Evolutionary conservation across 169 alveolate species (phyloP).

Genomic region (Eimeria sp.): DNA sequence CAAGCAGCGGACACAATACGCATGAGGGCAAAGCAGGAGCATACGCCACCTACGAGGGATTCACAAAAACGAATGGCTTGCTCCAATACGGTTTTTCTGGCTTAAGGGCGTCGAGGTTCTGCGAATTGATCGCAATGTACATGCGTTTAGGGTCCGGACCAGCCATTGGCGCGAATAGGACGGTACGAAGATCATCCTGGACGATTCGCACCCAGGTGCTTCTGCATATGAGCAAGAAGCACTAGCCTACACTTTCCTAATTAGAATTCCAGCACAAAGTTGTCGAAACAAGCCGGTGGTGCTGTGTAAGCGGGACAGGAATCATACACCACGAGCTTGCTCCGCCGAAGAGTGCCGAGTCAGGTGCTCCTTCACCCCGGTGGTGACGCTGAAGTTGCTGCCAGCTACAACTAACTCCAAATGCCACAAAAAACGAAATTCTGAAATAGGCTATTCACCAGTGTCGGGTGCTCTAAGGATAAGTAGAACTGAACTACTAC

Average conservation of each 20-base stretch:
- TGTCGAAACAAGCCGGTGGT: not conserved
- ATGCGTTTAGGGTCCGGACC: conserved; percentile 84
- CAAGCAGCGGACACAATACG: not conserved
- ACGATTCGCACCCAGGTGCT: not conserved
- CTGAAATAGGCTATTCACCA: not conserved
- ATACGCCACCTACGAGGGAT: conserved; percentile 64
- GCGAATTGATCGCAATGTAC: conserved; percentile 83
- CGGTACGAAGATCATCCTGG: conserved; percentile 37
- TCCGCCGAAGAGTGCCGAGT: not conserved
- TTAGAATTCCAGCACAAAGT: not conserved
- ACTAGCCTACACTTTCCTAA: not conserved
- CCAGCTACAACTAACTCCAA: not conserved
- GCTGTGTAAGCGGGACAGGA: conserved; percentile 8
- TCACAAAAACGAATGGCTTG: conserved; percentile 76
- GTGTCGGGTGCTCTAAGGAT: not conserved
- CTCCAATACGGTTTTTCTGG: conserved; percentile 81
- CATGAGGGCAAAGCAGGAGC: not conserved
- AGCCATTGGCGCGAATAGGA: conserved; percentile 74
- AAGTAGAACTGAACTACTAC: not conserved
- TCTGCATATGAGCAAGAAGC: conserved; percentile 45
- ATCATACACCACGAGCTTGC: conserved; percentile 7
- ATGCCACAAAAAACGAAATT: not conserved
- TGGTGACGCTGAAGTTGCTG: not conserved
- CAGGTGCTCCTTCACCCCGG: conserved; percentile 3
- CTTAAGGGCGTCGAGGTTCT: conserved; percentile 77